These are phyloP conservation scores for Nannizziopsis barbatae DNA, from an alignment of 2,329 filamentous ascomycete species.

Conservation along the genomic window DNA sequence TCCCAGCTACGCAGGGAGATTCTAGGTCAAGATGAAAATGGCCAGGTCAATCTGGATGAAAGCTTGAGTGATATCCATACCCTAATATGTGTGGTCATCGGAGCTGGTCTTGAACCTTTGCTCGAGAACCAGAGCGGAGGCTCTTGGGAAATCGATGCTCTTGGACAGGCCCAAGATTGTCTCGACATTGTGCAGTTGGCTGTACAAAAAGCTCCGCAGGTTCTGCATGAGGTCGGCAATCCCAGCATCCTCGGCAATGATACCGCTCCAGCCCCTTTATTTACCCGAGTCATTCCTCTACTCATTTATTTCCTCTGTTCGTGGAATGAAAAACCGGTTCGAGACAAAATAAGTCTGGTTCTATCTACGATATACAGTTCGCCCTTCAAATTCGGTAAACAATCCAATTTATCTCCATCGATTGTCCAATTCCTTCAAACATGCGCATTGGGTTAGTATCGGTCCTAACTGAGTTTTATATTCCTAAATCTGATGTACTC, in stretches of 20 bases:
- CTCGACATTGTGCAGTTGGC: conserved; percentile 66
- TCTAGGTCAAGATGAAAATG: conserved; percentile 38
- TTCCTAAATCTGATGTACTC: conserved; percentile 6
- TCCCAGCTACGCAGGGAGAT: conserved; percentile 60
- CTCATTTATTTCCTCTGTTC: conserved; percentile 39
- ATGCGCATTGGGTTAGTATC: conserved; percentile 30
- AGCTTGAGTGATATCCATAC: conserved; percentile 69
- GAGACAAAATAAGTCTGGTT: conserved; percentile 29
- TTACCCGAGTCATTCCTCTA: conserved; percentile 45
- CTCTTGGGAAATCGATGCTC: conserved; percentile 20
- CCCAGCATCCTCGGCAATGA: conserved; percentile 44
- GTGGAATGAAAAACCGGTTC: conserved; percentile 33
- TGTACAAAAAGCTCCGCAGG: conserved; percentile 58
- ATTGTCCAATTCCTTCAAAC: conserved; percentile 26
- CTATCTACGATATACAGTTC: conserved; percentile 26
- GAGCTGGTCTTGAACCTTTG: conserved; percentile 59
- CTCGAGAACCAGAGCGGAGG: conserved; percentile 35
- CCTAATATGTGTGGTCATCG: conserved; percentile 71
- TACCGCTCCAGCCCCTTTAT: conserved; percentile 38
- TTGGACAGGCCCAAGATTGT: conserved; percentile 48
- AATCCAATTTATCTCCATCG: conserved; percentile 22
- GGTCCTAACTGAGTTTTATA: background rate
- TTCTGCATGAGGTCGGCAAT: conserved; percentile 55
- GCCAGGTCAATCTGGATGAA: conserved; percentile 45
- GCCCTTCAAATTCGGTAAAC: conserved; percentile 26